Evolutionary conservation across 306 rosid species (phyloP).

Genomic region (Pyrus pyrifolia): DNA sequence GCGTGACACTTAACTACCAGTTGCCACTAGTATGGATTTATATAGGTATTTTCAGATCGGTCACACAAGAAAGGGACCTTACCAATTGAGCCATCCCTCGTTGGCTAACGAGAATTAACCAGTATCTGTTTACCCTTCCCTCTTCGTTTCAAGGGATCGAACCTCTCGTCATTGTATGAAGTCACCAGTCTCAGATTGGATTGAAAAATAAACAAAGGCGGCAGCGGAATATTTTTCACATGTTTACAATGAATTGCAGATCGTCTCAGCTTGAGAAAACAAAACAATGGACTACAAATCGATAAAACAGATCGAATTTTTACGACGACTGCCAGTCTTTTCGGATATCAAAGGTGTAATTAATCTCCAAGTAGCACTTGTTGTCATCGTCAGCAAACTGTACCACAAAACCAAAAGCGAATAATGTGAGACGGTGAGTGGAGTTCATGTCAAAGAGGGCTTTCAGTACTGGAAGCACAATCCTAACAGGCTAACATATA

Average conservation of each 20-base stretch:
- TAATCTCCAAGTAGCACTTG: slow-evolving; percentile 88
- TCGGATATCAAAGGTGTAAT: slow-evolving; percentile 72
- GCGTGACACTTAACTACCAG: too few species aligned
- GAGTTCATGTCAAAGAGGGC: too few species aligned
- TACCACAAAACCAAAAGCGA: background rate
- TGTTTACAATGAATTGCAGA: slow-evolving; percentile 28
- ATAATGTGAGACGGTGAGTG: background rate
- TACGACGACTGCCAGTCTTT: slow-evolving; percentile 59
- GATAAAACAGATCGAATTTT: slow-evolving; percentile 6
- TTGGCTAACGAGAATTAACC: slow-evolving; percentile 20
- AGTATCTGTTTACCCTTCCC: slow-evolving; percentile 1
- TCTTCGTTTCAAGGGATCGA: slow-evolving; percentile 5
- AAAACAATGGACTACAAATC: slow-evolving; percentile 28
- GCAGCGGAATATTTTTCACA: slow-evolving; percentile 22
- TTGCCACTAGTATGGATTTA: too few species aligned
- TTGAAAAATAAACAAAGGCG: slow-evolving; percentile 17
- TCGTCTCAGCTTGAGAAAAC: slow-evolving; percentile 20
- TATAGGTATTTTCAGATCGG: too few species aligned
- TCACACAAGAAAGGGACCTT: too few species aligned
- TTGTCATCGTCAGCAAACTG: slow-evolving; percentile 89
- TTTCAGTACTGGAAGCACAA: too few species aligned
- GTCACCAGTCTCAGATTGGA: background rate
- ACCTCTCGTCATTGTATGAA: slow-evolving; percentile 45
- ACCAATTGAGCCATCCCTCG: too few species aligned
- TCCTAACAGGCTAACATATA: background rate